Conservation (phyloP, 345 rosid species). For the Citrus australasica region DNA sequence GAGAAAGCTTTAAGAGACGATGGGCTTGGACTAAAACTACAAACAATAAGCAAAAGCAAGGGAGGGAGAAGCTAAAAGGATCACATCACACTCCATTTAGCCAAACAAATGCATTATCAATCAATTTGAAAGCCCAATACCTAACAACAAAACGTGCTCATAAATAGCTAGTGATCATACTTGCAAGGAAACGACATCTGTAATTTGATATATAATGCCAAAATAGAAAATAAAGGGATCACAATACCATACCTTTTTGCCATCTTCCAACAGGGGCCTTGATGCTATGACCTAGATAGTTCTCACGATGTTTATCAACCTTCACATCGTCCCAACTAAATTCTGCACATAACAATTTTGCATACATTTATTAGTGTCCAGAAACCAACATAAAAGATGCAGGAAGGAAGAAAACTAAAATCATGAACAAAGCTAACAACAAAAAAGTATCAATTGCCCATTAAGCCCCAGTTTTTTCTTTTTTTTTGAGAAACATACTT, state of each 20-base stretch:
- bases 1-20: not conserved
- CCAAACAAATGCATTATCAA: not conserved
- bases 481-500: not conserved
- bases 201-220: not conserved
- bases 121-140: not conserved
- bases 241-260: conserved; percentile 69
- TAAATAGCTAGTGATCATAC: not conserved
- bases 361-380: not conserved
- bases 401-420: not conserved
- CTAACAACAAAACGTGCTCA: not conserved
- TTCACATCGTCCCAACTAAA: conserved; percentile 94
- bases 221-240: conserved; percentile 2
- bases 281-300: conserved; percentile 88
- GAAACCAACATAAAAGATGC: not conserved
- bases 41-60: not conserved
- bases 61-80: not conserved
- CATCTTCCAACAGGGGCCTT: conserved; percentile 98
- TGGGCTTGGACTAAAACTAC: not conserved
- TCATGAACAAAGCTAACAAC: not conserved
- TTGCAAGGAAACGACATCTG: not conserved
- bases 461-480: not conserved
- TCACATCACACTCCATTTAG: not conserved
- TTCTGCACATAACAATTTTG: conserved; percentile 44
- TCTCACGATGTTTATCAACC: conserved; percentile 89
- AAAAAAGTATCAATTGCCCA: not conserved